phyloP scores from a whole-genome alignment of 2,329 filamentous ascomycete species.

The Epichloe gansuensis region DNA sequence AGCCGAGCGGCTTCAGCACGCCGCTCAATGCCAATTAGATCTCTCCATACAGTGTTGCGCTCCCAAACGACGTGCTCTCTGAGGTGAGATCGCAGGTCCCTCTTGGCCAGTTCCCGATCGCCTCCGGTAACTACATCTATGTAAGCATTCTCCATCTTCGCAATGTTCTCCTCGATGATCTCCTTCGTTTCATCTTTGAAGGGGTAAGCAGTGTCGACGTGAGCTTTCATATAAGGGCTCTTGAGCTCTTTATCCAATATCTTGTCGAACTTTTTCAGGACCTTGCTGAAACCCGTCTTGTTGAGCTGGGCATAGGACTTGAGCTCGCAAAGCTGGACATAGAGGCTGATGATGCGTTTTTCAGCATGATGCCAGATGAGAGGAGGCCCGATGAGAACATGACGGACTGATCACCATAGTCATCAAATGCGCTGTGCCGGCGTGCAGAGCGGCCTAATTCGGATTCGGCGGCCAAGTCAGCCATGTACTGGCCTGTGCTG shows the following conservation, averaged over 20 bases:
- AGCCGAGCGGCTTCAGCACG: constrained; percentile 90
- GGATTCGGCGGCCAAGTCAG: constrained; percentile 50
- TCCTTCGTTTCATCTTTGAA: constrained; percentile 65
- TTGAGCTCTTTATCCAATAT: constrained; percentile 76
- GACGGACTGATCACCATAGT: constrained; percentile 65
- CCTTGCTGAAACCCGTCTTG: constrained; percentile 90
- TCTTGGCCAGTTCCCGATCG: constrained; percentile 62
- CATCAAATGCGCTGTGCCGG: constrained; percentile 60
- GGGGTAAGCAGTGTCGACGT: constrained; percentile 68
- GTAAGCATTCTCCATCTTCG: constrained; percentile 66
- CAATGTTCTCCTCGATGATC: constrained; percentile 58
- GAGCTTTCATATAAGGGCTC: constrained; percentile 57
- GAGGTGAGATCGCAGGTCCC: constrained; percentile 80
- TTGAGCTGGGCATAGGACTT: constrained; percentile 95
- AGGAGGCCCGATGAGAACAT: constrained; percentile 48
- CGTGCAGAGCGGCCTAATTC: constrained; percentile 44
- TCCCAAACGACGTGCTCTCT: constrained; percentile 98
- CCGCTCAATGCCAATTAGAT: constrained; percentile 96
- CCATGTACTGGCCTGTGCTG: constrained; percentile 26
- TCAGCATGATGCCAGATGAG: constrained; percentile 68
- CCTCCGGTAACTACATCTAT: constrained; percentile 72
- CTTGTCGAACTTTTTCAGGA: constrained; percentile 98
- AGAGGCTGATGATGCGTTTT: constrained; percentile 81
- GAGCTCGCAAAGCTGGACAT: constrained; percentile 87
- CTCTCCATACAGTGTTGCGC: constrained; percentile 94